Evolutionary conservation across 1,284 basidiomycete genomes (phyloP), one percentile per base, ranked within the genome.

Genomic region (Mycosarcoma maydis): DNA sequence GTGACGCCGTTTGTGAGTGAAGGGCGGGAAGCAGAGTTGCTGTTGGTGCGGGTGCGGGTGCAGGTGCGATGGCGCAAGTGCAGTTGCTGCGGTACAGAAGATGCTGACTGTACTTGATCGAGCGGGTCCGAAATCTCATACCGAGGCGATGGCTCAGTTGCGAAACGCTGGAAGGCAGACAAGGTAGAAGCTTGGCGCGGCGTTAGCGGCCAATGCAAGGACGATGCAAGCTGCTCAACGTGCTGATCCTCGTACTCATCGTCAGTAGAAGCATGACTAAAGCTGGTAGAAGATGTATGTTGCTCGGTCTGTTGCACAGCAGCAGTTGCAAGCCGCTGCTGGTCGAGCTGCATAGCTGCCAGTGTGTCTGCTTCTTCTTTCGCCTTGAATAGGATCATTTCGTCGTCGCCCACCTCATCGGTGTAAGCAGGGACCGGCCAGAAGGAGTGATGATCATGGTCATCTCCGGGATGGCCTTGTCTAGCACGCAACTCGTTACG

Each of bases 381-480:
- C 29, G 68, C 54, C 27, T 62, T 72, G 62, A 62, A 72, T 13
- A 72, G 51, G 40, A 72, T 50, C 68, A 72, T 72, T 33, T 72
- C 68, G 36, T 72, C 68, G 20, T 72, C 68, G 0, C 68, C 58
- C 0, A 67, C 62, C 26, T 67, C 41, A 32, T 53, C 53, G 2
- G 64, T 67, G 26, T 72, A 72, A 1, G 64, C 53, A 14, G 68
- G 68, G 13, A 47, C 49, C 14, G 68, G 53, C 57, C 53, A 55
- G 24, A 56, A 47, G 14, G 48, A 32, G 30, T 36, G 52, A 1
- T 46, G 38, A 14, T 54, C 60, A 13, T 29, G 33, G 14, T 56
- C 49, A n/a, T 46, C 49, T 58, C 58, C 57, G 6, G 13, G 20
- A 10, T 52, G 32, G 2, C 13, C 43, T 23, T 42, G 38, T 17